Evolutionary conservation across 139 green algal genomes (phyloP).

Genomic region (Penium margaritaceum): DNA sequence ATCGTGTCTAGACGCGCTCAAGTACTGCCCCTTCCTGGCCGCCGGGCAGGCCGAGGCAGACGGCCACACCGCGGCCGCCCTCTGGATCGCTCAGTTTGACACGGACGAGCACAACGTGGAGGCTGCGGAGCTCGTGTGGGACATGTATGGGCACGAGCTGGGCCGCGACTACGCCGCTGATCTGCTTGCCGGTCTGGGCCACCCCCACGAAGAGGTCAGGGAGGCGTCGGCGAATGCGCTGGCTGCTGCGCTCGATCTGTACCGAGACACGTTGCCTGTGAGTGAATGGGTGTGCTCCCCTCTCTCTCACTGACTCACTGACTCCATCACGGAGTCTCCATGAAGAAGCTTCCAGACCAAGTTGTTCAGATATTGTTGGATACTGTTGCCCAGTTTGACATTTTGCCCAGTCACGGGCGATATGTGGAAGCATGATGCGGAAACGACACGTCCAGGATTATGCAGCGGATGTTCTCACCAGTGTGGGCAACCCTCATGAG

Average conservation of each 20-base stretch:
- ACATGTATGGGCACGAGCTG: conserved; percentile 42
- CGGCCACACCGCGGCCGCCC: not conserved
- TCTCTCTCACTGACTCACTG: too few species aligned
- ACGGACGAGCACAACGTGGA: conserved; percentile 18
- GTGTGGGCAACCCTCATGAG: too few species aligned
- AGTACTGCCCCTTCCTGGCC: conserved; percentile 25
- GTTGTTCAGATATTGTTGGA: too few species aligned
- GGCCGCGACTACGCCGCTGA: conserved; percentile 24
- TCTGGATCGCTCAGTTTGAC: conserved; percentile 44
- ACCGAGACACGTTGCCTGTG: conserved; percentile 34
- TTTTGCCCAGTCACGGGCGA: too few species aligned
- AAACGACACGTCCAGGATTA: too few species aligned
- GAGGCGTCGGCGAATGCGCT: conserved; percentile 28
- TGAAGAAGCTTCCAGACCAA: too few species aligned
- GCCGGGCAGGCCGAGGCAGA: not conserved
- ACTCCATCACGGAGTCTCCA: too few species aligned
- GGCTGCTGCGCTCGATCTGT: conserved; percentile 43
- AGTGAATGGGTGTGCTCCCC: too few species aligned
- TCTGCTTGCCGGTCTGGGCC: conserved; percentile 10
- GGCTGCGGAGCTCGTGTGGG: conserved; percentile 35
- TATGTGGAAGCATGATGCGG: too few species aligned
- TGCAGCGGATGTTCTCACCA: too few species aligned
- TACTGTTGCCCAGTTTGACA: too few species aligned
- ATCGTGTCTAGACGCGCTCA: conserved; percentile 35
- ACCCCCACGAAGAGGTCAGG: conserved; percentile 29